Percentiles rank a stretch among this genome's conserved stretches.
Evolutionary conservation across 148 eudicot genomes (phyloP).

Genomic region (Nyssa sinensis): DNA sequence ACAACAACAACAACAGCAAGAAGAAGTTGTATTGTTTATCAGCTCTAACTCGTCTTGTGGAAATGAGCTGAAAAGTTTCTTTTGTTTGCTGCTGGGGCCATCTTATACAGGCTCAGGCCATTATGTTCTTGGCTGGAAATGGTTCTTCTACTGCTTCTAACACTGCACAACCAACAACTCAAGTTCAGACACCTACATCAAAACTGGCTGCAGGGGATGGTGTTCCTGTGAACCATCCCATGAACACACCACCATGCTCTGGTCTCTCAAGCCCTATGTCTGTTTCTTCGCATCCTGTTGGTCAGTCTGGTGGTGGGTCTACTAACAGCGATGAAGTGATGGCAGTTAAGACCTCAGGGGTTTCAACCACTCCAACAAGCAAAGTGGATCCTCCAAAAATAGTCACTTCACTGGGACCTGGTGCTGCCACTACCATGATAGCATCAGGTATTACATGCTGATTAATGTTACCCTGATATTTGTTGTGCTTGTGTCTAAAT

Average conservation of each 20-base stretch:
- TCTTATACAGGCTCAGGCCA: slow-evolving; percentile 57
- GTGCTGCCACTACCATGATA: slow-evolving; percentile 36
- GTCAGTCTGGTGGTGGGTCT: slow-evolving; percentile 27
- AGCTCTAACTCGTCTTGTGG: no score
- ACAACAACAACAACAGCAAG: no score
- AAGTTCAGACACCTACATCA: slow-evolving; percentile 29
- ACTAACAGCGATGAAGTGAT: slow-evolving; percentile 25
- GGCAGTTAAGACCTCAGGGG: slow-evolving; percentile 27
- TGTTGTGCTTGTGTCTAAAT: neutral
- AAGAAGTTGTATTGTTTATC: neutral
- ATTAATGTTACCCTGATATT: neutral
- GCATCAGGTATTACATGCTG: slow-evolving; percentile 41
- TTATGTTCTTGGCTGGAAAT: slow-evolving; percentile 62
- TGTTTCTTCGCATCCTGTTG: slow-evolving; percentile 41
- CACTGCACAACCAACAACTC: slow-evolving; percentile 29
- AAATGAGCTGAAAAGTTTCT: neutral
- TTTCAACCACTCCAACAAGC: slow-evolving; percentile 12
- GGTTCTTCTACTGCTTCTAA: slow-evolving; percentile 18
- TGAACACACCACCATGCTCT: slow-evolving; percentile 25
- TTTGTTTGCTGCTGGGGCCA: neutral
- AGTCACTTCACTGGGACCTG: slow-evolving; percentile 30
- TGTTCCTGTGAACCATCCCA: slow-evolving; percentile 18
- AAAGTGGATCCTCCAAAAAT: slow-evolving; percentile 31
- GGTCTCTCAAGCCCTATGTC: slow-evolving; percentile 42
- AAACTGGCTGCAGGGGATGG: slow-evolving; percentile 27